Conservation (phyloP, 1,284 basidiomycete genomes). For the Rhodotorula sp. region DNA sequence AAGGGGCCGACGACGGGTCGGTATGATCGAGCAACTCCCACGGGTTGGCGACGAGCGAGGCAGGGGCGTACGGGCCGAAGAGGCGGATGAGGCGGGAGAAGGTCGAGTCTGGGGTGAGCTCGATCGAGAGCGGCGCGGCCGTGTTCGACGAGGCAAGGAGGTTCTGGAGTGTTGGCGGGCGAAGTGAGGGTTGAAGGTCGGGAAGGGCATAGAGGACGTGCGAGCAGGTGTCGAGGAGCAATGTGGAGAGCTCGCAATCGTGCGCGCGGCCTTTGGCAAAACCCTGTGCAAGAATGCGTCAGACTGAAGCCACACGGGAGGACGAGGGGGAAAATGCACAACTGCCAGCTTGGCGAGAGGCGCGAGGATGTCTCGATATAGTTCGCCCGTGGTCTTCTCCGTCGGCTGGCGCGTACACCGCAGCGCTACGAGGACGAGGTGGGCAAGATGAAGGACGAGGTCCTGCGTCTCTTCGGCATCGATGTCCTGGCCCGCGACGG, state of each 20-base stretch:
- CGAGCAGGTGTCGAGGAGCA: slow-evolving; percentile 35
- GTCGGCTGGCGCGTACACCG: slow-evolving; percentile 17
- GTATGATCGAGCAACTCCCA: slow-evolving; percentile 41
- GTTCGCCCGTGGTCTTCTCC: slow-evolving; percentile 14
- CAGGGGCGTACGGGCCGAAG: slow-evolving; percentile 20
- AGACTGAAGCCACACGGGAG: neutral
- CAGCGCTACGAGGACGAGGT: slow-evolving; percentile 26
- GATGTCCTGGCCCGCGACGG: neutral
- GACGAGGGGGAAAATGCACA: slow-evolving; percentile 7
- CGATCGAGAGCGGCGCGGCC: neutral
- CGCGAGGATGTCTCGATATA: slow-evolving; percentile 26
- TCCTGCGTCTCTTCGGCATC: neutral
- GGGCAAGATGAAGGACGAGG: slow-evolving; percentile 11
- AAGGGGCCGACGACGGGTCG: slow-evolving; percentile 14
- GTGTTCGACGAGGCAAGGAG: neutral
- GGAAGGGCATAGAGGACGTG: slow-evolving; percentile 33
- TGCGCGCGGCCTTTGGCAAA: slow-evolving; percentile 6
- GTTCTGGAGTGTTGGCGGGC: slow-evolving; percentile 14
- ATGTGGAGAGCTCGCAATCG: slow-evolving; percentile 6
- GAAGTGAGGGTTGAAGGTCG: slow-evolving; percentile 8
- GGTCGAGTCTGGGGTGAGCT: slow-evolving; percentile 24
- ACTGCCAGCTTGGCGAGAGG: slow-evolving; percentile 13
- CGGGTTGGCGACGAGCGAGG: slow-evolving; percentile 25
- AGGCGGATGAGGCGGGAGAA: slow-evolving; percentile 30
- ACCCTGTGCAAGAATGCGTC: neutral